A percentile compares a stretch with the other conserved stretches of the same genome.
These are phyloP conservation scores for Sugiyamaella paludigena DNA, from an alignment of 1,139 yeast genomes.

Conservation along the genomic window DNA sequence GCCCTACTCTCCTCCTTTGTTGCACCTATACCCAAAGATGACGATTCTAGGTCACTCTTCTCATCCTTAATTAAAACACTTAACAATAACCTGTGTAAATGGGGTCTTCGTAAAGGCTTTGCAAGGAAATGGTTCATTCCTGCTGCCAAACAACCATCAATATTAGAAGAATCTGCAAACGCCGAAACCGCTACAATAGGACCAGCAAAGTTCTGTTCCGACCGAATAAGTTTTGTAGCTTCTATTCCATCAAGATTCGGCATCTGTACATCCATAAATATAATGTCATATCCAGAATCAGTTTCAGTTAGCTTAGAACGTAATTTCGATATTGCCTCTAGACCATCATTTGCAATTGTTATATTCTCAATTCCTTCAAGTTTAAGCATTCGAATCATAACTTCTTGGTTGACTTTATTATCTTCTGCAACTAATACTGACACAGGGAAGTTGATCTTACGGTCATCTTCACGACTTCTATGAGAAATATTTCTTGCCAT, in stretches of 20 bases:
- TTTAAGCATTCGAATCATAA: constrained; percentile 80
- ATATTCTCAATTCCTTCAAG: constrained; percentile 76
- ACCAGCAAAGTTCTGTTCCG: constrained; percentile 53
- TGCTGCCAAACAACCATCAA: constrained; percentile 72
- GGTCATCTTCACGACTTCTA: constrained; percentile 26
- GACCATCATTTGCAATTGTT: constrained; percentile 85
- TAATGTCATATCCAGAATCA: constrained; percentile 55
- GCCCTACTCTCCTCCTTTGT: too few relatives aligned
- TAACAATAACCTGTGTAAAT: constrained; percentile 24
- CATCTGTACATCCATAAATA: constrained; percentile 98
- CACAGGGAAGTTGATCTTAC: constrained; percentile 38
- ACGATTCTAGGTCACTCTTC: not conserved
- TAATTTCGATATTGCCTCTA: constrained; percentile 72
- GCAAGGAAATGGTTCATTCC: constrained; percentile 92
- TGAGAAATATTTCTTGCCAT: constrained; percentile 26
- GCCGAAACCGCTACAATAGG: constrained; percentile 96
- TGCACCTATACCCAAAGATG: not conserved
- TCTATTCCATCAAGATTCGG: constrained; percentile 86
- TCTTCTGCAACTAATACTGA: constrained; percentile 90
- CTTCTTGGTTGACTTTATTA: constrained; percentile 90
- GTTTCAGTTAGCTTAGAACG: constrained; percentile 39
- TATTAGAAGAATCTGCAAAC: constrained; percentile 88
- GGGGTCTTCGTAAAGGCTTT: constrained; percentile 54
- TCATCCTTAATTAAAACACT: constrained; percentile 19
- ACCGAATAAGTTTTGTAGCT: constrained; percentile 72